A percentile compares a stretch with the other conserved stretches of the same genome.
These are phyloP conservation scores for Tylopilus plumbeoviolaceoides DNA, from an alignment of 768 basidiomycete species.

Conservation along the genomic window DNA sequence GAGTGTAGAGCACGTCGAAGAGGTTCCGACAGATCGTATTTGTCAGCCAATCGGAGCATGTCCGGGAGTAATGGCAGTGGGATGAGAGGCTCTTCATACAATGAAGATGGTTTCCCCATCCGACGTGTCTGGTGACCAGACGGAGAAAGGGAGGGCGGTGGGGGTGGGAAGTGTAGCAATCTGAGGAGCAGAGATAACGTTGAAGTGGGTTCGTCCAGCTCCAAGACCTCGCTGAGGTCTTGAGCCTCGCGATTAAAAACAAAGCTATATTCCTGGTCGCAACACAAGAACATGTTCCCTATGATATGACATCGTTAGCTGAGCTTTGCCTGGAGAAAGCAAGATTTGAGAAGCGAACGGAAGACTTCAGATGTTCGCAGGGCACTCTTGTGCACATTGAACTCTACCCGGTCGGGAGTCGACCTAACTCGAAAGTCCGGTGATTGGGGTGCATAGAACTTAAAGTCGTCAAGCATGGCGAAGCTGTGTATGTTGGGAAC, in stretches of 20 bases:
- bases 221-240: constrained; percentile 36
- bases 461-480: constrained; percentile 16
- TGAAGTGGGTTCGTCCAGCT: constrained; percentile 51
- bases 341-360: constrained; percentile 38
- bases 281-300: constrained; percentile 70
- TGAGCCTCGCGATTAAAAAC: constrained; percentile 12
- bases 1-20: constrained; percentile 41
- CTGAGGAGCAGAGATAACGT: constrained; percentile 49
- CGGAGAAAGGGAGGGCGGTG: constrained; percentile 37
- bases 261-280: constrained; percentile 34
- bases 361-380: constrained; percentile 60
- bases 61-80: constrained; percentile 61
- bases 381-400: constrained; percentile 46
- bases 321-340: not conserved
- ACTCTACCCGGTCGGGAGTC: constrained; percentile 45
- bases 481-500: not conserved
- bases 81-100: constrained; percentile 43
- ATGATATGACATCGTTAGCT: constrained; percentile 10
- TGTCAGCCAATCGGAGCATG: constrained; percentile 58
- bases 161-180: constrained; percentile 53
- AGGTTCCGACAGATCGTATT: constrained; percentile 53
- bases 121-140: constrained; percentile 24
- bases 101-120: constrained; percentile 30
- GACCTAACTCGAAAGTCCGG: constrained; percentile 58
- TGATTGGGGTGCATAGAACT: constrained; percentile 40